Evolutionary conservation across 1,139 yeast species (phyloP).

Genomic region (Taiozyma sp.): DNA sequence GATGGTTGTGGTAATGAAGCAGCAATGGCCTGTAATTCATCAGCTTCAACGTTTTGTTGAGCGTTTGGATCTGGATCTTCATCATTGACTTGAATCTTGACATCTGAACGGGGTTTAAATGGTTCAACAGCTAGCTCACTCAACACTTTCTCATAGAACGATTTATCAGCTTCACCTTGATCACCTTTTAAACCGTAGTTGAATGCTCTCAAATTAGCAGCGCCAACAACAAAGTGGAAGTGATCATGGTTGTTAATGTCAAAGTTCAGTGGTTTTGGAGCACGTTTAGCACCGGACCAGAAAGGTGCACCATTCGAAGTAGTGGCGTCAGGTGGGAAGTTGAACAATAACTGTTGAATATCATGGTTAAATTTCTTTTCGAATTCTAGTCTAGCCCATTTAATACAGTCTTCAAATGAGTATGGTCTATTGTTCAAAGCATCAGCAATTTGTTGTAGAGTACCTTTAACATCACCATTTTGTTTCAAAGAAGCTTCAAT

Average conservation of each 20-base stretch:
- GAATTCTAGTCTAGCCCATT: constrained; percentile 91
- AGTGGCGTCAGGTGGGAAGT: constrained; percentile 90
- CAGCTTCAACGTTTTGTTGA: constrained; percentile 48
- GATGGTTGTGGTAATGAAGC: constrained; percentile 85
- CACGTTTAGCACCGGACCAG: constrained; percentile 98
- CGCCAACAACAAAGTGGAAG: constrained; percentile 77
- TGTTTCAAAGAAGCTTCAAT: constrained; percentile 89
- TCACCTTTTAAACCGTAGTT: constrained; percentile 79
- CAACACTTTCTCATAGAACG: constrained; percentile 41
- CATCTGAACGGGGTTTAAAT: constrained; percentile 69
- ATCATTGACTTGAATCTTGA: constrained; percentile 84
- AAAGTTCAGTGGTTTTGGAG: constrained; percentile 79
- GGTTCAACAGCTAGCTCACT: constrained; percentile 52
- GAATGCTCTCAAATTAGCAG: constrained; percentile 85
- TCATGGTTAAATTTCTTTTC: constrained; percentile 82
- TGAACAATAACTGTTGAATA: constrained; percentile 81
- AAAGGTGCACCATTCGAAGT: constrained; percentile 90
- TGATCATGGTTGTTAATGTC: constrained; percentile 75
- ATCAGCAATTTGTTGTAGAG: constrained; percentile 69
- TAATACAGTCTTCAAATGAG: constrained; percentile 87
- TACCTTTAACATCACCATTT: constrained; percentile 85
- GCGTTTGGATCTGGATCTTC: constrained; percentile 82
- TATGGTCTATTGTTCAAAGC: constrained; percentile 79
- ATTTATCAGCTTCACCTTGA: constrained; percentile 40
- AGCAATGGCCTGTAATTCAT: constrained; percentile 53